Base-by-base conservation (phyloP, 78 protist species). In the Neovahlkampfia damariscottae region DNA sequence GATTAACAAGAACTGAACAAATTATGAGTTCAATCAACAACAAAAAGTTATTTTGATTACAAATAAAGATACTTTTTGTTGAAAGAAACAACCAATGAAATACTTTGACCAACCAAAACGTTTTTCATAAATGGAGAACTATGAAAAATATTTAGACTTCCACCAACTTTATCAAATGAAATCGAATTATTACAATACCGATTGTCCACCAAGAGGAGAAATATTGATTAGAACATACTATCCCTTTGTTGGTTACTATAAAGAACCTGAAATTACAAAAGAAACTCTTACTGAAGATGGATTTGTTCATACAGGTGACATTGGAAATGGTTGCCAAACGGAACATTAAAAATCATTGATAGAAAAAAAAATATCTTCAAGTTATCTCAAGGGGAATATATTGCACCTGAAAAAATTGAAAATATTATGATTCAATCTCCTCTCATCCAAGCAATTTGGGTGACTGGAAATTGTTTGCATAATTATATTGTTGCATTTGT, bases 271-370 rank as follows among this genome's bases (percentile, higher is more conserved):
- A 9, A 81, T 83, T 82, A 96, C 99, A 27, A 67, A 27, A 2
- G 89, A 85, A 78, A 87, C 78, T 0, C 8, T 93, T 19, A 86
- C 82, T 39, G 82, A 32, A 32, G 92, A 89, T 41, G 94, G 96
- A 34, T 97, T 90, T 91, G 84, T 93, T 86, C 89, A 89, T 86
- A 90, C 99, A 9, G 98, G 98, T 50, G 99, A 97, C 89, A 40
- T 97, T 59, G 99, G 95, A 8, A 72, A 73, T 78, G 41, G 82
- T 82, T 2, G 2, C 1, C 1, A 28, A 70, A 76, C 35, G 97
- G 95, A 58, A 39, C 71, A 3, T 66, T 96, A 40, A 29, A 40
- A 30, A 88, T 96, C 83, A 70, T 96, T 38, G 98, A 94, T 72
- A 82, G 99, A 41, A 90, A 89, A 88, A 96, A 96, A 86, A 83